Conservation (phyloP, 2,329 filamentous ascomycete species). For the Hypoxylon sp. region DNA sequence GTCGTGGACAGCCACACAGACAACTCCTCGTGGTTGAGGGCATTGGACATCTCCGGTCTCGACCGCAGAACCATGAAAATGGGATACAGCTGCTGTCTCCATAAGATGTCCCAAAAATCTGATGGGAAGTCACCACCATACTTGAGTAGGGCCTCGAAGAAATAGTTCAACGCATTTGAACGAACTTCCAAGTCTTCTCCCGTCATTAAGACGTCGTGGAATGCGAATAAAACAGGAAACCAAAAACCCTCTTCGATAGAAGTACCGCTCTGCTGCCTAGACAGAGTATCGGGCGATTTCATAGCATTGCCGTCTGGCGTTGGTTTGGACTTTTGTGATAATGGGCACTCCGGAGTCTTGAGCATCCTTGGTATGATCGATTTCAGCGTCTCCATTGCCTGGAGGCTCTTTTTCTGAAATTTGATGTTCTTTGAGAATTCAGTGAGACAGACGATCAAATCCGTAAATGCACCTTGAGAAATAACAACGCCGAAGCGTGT, state of each 20-base stretch:
- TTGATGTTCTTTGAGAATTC: constrained; percentile 99
- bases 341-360: constrained; percentile 92
- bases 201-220: constrained; percentile 99
- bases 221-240: constrained; percentile 98
- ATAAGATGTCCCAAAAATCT: constrained; percentile 98
- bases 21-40: constrained; percentile 94
- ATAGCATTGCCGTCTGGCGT: constrained; percentile 56
- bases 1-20: constrained; percentile 99
- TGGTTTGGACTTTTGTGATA: constrained; percentile 74
- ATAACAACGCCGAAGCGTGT: constrained; percentile 96
- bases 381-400: constrained; percentile 95
- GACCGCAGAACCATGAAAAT: constrained; percentile 99
- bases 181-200: constrained; percentile 98
- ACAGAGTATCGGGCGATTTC: constrained; percentile 61
- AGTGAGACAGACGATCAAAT: constrained; percentile 94
- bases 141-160: constrained; percentile 92
- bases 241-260: constrained; percentile 97
- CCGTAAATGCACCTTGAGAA: constrained; percentile 95
- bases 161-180: constrained; percentile 91
- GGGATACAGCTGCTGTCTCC: constrained; percentile 95
- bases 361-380: constrained; percentile 96
- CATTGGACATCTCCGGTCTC: constrained; percentile 95
- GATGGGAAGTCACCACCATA: constrained; percentile 93
- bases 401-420: constrained; percentile 98
- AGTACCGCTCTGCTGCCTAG: constrained; percentile 78